phyloP scores from a whole-genome alignment of 2,329 filamentous ascomycete species.

The Aspergillus sp. region DNA sequence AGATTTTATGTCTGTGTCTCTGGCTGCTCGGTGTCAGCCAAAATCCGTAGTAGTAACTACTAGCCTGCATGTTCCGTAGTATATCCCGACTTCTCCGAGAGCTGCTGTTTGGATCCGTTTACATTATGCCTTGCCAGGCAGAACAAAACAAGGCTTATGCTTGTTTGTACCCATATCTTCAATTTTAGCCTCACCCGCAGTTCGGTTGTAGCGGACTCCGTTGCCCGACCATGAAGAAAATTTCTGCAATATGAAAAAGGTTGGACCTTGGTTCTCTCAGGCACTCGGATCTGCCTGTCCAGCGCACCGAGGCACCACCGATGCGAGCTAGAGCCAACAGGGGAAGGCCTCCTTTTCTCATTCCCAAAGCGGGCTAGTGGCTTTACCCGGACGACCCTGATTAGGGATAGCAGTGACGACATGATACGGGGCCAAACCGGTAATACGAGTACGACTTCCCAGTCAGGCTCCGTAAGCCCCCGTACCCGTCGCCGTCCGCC shows the following conservation, averaged over 20 bases:
- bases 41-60: background rate
- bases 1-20: background rate
- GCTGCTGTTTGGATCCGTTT: background rate
- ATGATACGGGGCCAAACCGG: slow-evolving; percentile 26
- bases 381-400: slow-evolving; percentile 1
- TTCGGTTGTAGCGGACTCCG: slow-evolving; percentile 5
- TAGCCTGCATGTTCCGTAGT: background rate
- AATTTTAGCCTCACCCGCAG: background rate
- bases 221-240: slow-evolving; percentile 3
- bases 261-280: slow-evolving; percentile 9
- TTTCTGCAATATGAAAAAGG: slow-evolving; percentile 10
- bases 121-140: background rate
- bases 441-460: slow-evolving; percentile 31
- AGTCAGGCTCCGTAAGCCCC: slow-evolving; percentile 10
- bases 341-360: background rate
- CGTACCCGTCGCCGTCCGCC: slow-evolving; percentile 23
- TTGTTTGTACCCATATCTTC: no score
- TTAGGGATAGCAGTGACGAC: slow-evolving; percentile 28
- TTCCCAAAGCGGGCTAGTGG: slow-evolving; percentile 8
- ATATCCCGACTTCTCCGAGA: background rate
- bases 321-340: slow-evolving; percentile 3
- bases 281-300: slow-evolving; percentile 8
- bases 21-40: background rate
- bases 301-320: slow-evolving; percentile 9
- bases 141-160: no score